Evolutionary conservation across 306 rosid genomes (phyloP), one percentile per base, ranked within the genome.

Genomic region (Medicago lupulina): DNA sequence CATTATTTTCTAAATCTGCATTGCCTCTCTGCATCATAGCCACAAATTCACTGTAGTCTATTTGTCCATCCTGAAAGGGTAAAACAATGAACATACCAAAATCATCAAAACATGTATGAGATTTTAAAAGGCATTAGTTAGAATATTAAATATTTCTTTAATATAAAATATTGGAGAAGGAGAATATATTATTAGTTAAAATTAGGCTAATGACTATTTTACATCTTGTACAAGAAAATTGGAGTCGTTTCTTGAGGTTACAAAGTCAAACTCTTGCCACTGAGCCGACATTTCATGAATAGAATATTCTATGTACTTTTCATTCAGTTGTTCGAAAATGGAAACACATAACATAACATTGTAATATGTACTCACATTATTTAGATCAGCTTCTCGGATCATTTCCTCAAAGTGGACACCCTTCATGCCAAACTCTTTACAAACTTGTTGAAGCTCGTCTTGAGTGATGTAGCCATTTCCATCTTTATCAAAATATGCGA

Each of bases 1-100:
- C 79, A 31, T 62, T 87, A 77, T 70, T 87, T 38, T 80, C 92
- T 72, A 90, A 73, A 61, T 87, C 92, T 68, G 80, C 83, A 78
- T 87, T 87, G 8, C 88, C 94, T 76, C 75, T 87, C 74, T 83
- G 87, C 98, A 92, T 92, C 98, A 92, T 92, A 40, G 89, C 85
- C 61, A 88, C 98, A 3, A 92, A 92, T 79, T 92, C 98, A n/a
- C 82, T 87, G 96, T 90, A 92, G 82, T 90, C 98, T 72, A 90
- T 92, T 70, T 80, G 81, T 41, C 98, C 96, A 58, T 92, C 98
- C 98, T 92, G 96, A 47, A 84, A 69, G 63, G 18, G 46, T 23
- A 53, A 71, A 50, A 84, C 58, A 80, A 80, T 25, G 70, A 36
- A 55, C 28, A 76, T 31, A 67, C 14, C 57, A 62, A 3, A 17